Evolutionary conservation across 1,139 yeast species (phyloP).

Genomic region (Schizosaccharomyces versatilis): DNA sequence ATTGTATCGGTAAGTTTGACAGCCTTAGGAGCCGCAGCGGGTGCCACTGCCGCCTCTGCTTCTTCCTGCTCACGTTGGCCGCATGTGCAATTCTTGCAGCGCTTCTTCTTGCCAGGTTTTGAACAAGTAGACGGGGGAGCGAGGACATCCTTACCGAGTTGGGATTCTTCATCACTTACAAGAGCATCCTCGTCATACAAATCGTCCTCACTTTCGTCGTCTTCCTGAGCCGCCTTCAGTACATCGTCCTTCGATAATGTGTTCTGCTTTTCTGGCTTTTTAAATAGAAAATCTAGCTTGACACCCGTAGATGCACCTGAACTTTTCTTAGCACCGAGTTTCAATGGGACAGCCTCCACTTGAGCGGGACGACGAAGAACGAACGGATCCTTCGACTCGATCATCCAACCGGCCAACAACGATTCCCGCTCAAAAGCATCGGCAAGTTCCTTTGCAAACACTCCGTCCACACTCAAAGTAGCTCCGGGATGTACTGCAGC

Average conservation of each 20-base stretch:
- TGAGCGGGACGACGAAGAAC: constrained; percentile 9
- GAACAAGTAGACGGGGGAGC: constrained; percentile 24
- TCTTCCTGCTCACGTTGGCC: constrained; percentile 60
- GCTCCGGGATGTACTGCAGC: background rate
- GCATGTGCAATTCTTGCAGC: constrained; percentile 95
- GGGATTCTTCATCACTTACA: constrained; percentile 18
- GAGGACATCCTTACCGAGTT: constrained; percentile 19
- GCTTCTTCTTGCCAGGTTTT: constrained; percentile 29
- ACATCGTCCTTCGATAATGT: constrained; percentile 21
- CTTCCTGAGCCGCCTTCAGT: constrained; percentile 20
- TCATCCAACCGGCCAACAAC: constrained; percentile 39
- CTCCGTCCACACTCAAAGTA: background rate
- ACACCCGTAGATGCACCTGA: constrained; percentile 11
- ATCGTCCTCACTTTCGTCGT: constrained; percentile 25
- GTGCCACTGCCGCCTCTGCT: constrained; percentile 19
- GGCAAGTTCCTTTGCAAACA: constrained; percentile 27
- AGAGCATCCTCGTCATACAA: constrained; percentile 29
- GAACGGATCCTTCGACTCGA: constrained; percentile 12
- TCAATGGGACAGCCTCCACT: constrained; percentile 4
- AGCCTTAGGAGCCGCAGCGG: constrained; percentile 13
- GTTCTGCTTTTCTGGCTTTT: constrained; percentile 12
- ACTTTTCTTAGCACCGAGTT: background rate
- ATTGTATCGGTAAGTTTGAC: constrained; percentile 36
- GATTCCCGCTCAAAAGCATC: constrained; percentile 30
- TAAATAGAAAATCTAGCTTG: constrained; percentile 4